A percentile compares a stretch with the other conserved stretches of the same genome.
Evolutionary conservation across 2,329 filamentous ascomycete genomes (phyloP).

Genomic region (Diplodia corticola): DNA sequence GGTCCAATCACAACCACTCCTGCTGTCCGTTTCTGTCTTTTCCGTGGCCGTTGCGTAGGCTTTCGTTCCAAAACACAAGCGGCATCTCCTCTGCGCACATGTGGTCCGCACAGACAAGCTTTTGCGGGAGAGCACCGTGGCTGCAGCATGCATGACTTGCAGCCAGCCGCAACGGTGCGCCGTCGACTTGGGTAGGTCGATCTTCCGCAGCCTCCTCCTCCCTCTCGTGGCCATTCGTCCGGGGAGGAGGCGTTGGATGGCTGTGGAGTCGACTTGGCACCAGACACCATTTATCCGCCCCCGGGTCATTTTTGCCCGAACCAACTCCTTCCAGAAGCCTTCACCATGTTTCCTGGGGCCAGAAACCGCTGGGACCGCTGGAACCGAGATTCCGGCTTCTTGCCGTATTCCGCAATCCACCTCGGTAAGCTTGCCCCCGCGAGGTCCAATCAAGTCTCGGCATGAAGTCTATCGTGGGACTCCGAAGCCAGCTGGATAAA

Average conservation of each 20-base stretch:
- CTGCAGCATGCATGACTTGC: background rate
- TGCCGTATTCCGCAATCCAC: background rate
- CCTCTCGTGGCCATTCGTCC: background rate
- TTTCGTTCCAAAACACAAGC: background rate
- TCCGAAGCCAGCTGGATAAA: background rate
- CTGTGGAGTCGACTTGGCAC: slow-evolving; percentile 11
- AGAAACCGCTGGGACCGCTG: background rate
- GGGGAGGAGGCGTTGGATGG: slow-evolving; percentile 4
- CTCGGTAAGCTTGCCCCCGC: background rate
- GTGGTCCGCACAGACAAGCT: slow-evolving; percentile 9
- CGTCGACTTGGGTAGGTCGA: background rate
- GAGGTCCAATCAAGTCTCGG: background rate
- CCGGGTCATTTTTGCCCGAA: background rate
- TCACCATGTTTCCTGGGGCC: background rate
- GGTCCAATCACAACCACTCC: background rate
- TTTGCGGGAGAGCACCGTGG: slow-evolving; percentile 8
- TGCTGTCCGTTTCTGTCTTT: background rate
- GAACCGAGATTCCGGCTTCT: background rate
- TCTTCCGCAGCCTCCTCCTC: background rate
- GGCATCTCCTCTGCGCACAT: background rate
- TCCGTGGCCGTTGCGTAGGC: background rate
- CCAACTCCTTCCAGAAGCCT: background rate
- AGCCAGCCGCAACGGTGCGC: slow-evolving; percentile 6
- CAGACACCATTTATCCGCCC: slow-evolving; percentile 1
- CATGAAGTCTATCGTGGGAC: background rate